A percentile compares a stretch with the other conserved stretches of the same genome.
Evolutionary conservation across 179 eudicot species (phyloP).

Genomic region (Spergularia azorica): DNA sequence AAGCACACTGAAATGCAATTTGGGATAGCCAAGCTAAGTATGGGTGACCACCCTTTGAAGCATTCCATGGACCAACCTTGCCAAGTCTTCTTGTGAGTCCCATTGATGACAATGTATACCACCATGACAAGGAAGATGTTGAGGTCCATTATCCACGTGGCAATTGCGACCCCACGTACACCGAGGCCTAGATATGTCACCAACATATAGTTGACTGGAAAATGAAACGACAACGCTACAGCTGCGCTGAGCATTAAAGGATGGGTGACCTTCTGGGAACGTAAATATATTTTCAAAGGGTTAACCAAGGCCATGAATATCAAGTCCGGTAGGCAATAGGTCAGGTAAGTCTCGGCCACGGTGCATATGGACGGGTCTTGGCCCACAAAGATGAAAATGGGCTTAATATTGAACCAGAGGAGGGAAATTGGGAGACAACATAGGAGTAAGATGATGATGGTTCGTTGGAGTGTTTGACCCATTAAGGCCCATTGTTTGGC

Average conservation of each 20-base stretch:
- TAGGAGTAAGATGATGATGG: slow-evolving; percentile 46
- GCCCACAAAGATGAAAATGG: slow-evolving; percentile 43
- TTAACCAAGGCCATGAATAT: slow-evolving; percentile 46
- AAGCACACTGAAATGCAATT: slow-evolving; percentile 68
- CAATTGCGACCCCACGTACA: slow-evolving; percentile 49
- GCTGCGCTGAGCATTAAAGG: slow-evolving; percentile 57
- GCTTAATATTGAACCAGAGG: slow-evolving; percentile 61
- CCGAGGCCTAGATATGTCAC: slow-evolving; percentile 42
- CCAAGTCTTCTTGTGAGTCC: slow-evolving; percentile 44
- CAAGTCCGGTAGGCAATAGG: slow-evolving; percentile 58
- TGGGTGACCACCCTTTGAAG: slow-evolving; percentile 36
- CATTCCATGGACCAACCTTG: slow-evolving; percentile 40
- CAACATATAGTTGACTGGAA: slow-evolving; percentile 52
- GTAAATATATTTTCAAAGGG: slow-evolving; percentile 53
- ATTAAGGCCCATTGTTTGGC: slow-evolving; percentile 60
- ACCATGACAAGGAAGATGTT: slow-evolving; percentile 36
- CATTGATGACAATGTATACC: slow-evolving; percentile 29
- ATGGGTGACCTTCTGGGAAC: slow-evolving; percentile 53
- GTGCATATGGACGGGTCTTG: slow-evolving; percentile 55
- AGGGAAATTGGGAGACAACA: slow-evolving; percentile 60
- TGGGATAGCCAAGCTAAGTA: slow-evolving; percentile 53
- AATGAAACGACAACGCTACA: slow-evolving; percentile 48
- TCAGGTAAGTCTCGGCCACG: slow-evolving; percentile 49
- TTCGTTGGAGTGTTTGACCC: slow-evolving; percentile 62
- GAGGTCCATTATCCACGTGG: slow-evolving; percentile 41